Evolutionary conservation across 805 yeast species (phyloP), one percentile per base, ranked within the genome.

Genomic region (Vanderwaltozyma yarrowii): DNA sequence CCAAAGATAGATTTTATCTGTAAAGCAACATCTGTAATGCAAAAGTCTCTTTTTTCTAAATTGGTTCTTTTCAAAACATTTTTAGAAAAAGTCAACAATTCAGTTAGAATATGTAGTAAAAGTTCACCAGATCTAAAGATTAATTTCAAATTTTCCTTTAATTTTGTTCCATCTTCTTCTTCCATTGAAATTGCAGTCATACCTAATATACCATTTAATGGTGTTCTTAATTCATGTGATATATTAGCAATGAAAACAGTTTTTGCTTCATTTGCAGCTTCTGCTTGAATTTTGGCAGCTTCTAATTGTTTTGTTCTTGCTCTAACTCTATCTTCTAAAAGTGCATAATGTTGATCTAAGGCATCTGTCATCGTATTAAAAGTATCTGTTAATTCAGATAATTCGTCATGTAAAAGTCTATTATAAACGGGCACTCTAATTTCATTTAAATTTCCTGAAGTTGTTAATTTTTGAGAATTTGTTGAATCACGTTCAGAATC

Each of bases 131-230:
- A 81, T 52, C 95, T 73, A 61, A 84, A 85, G 37, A 89, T 88
- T 37, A 89, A 71, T 45, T 81, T 82, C 48, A 88, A 63, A n/a
- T 88, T 79, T 35, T 78, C 79, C 49, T 80, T 80, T 11, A 87
- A 78, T 46, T 78, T 76, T 10, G 66, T 58, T 5, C 69, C 67
- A 47, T 84, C 89, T 20, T 68, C 69, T 56, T 92, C 97, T 17
- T 83, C 92, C 83, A 87, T 77, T 5, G 95, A 88, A 41, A 89
- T 81, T 2, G 94, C 81, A 0, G 96, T 84, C 88, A 89, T 84
- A 44, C 97, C 97, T 39, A 92, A 65, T 28, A 92, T 92, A 56
- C 98, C 98, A 59, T 92, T 92, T 45, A 92, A 66, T 2, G 98
- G 98, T 0, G 97, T 92, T 49, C 97, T 74, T 53, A 92, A 68